A percentile compares a stretch with the other conserved stretches of the same genome.
These are phyloP conservation scores for Diaporthe sp. DNA, from an alignment of 2,329 filamentous ascomycete genomes.

Conservation along the genomic window DNA sequence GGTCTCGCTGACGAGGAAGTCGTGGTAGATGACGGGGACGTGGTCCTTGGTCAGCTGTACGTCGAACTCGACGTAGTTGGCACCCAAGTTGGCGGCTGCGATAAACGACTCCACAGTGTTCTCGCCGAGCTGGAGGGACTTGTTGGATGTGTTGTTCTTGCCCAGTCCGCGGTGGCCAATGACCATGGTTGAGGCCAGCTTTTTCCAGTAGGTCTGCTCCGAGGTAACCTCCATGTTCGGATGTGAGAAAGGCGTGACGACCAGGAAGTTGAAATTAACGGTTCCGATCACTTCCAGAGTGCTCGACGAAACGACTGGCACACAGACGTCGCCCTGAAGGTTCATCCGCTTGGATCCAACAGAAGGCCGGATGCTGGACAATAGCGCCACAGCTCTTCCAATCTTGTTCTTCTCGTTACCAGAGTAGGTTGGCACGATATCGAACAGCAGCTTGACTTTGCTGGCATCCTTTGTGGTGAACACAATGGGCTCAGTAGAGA, in stretches of 20 bases:
- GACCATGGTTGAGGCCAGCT: conserved; percentile 87
- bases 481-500: conserved; percentile 91
- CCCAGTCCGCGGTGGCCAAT: conserved; percentile 82
- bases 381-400: conserved; percentile 87
- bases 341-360: conserved; percentile 91
- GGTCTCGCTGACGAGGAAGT: conserved; percentile 97
- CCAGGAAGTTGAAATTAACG: conserved; percentile 96
- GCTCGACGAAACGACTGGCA: conserved; percentile 85
- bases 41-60: conserved; percentile 99
- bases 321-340: conserved; percentile 90
- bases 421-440: conserved; percentile 95
- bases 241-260: conserved; percentile 95
- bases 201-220: conserved; percentile 96
- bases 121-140: conserved; percentile 93
- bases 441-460: conserved; percentile 91
- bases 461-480: conserved; percentile 84
- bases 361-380: conserved; percentile 87
- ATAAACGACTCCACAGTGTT: conserved; percentile 98
- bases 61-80: conserved; percentile 82
- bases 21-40: conserved; percentile 98
- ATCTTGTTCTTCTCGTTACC: conserved; percentile 90
- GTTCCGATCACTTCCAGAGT: conserved; percentile 92
- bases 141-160: conserved; percentile 88
- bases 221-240: conserved; percentile 94
- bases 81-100: conserved; percentile 92